Evolutionary conservation across 2,329 filamentous ascomycete species (phyloP).

Genomic region (Penicillium hesseltinei): DNA sequence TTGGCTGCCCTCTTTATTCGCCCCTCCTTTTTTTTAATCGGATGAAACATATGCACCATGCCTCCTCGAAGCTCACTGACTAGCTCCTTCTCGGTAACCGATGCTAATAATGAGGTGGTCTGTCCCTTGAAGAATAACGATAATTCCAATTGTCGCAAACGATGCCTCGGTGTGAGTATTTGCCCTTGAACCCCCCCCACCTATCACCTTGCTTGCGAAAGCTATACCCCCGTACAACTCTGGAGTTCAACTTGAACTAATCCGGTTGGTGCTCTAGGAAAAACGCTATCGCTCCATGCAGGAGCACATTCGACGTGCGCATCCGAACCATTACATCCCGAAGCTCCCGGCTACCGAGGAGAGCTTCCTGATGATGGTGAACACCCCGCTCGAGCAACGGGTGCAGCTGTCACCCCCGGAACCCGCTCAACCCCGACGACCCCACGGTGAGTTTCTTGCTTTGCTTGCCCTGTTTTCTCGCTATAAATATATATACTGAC

Average conservation of each 20-base stretch:
- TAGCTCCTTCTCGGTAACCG: conserved; percentile 86
- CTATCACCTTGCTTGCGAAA: conserved; percentile 7
- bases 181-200: conserved; percentile 10
- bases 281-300: conserved; percentile 98
- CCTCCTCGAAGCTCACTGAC: conserved; percentile 83
- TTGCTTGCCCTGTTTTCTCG: not conserved
- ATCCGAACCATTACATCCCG: conserved; percentile 94
- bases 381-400: conserved; percentile 74
- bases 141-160: conserved; percentile 93
- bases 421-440: conserved; percentile 35
- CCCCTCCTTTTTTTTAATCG: conserved; percentile 12
- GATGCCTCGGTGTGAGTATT: conserved; percentile 91
- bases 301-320: conserved; percentile 95
- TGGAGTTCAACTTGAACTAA: conserved; percentile 12
- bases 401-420: conserved; percentile 52
- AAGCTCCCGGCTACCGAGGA: conserved; percentile 98
- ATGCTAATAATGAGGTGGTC: conserved; percentile 93
- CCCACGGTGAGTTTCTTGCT: conserved; percentile 37
- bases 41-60: conserved; percentile 61
- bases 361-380: conserved; percentile 96
- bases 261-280: conserved; percentile 58
- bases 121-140: conserved; percentile 95
- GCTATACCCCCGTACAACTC: conserved; percentile 6
- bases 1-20: conserved; percentile 10
- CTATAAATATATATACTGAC: conserved; percentile 14